Evolutionary conservation across 2,329 filamentous ascomycete species (phyloP), one percentile per base, ranked within the genome.

Genomic region (Calonectria crousiana): DNA sequence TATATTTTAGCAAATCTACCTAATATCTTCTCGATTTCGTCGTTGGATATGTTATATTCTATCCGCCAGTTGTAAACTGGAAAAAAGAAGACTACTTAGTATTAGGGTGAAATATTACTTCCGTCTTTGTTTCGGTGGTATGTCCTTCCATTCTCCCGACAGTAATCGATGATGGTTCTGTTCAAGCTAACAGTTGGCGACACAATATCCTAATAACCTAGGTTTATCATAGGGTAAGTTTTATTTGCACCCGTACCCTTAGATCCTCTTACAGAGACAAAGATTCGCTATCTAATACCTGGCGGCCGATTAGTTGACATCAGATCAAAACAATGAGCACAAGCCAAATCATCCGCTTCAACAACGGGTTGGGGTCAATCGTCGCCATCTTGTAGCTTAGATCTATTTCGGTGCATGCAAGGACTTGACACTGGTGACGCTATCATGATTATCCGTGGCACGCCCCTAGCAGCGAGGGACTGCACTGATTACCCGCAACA

Each of bases 91-190:
- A 6, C 2, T 18, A 14, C 9, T 4, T 23, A 20, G 41, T 0
- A 6, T 10, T 3, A 0, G n/a, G 28, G 28, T 51, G 13, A 56
- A 38, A 6, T 26, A 71, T 51, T 8, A 77, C 77, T 78, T n/a
- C 77, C 77, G 10, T 78, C 77, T 16, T 78, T 78, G 3, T 77
- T 78, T 0, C 74, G 60, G 41, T 78, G 77, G 11, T 78, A 78
- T 0, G 77, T 78, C n/a, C 77, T 68, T 1, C 77, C 75, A 2
- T 78, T 78, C 11, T 77, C 77, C 6, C 65, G 75, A 1, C 77
- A 53, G 16, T 78, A 78, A 34, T 73, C 73, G 5, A 78, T 44
- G 16, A 78, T 77, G 0, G 77, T 77, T n/a, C 75, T 78, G 5
- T 71, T 72, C 6, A 78, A 3, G 9, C 77, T 78, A 18, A 64